Percentiles rank a stretch among this genome's conserved stretches.
Conservation (phyloP, 2,329 filamentous ascomycete species). For the Metarhizium album region DNA sequence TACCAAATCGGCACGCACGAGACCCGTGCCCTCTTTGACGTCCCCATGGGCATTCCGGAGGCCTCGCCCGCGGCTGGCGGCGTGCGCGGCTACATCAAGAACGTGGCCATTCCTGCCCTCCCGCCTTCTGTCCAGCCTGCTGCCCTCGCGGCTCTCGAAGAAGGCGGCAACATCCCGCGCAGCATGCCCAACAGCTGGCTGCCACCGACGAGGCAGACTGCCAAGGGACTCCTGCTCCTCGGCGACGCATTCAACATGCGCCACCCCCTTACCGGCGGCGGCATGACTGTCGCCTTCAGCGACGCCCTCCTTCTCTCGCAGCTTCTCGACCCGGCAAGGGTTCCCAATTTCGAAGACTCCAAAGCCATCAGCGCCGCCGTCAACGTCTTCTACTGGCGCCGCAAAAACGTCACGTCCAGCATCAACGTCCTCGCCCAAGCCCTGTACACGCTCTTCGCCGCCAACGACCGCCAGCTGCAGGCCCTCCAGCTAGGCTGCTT, state of each 20-base stretch:
- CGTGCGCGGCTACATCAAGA: conserved; percentile 72
- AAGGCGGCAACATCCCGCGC: conserved; percentile 61
- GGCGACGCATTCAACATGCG: conserved; percentile 99
- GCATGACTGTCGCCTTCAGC: conserved; percentile 96
- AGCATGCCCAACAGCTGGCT: conserved; percentile 97
- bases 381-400: conserved; percentile 70
- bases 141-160: conserved; percentile 65
- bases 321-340: conserved; percentile 56
- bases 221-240: conserved; percentile 62
- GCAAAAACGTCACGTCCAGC: conserved; percentile 72
- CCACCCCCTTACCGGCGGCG: conserved; percentile 92
- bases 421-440: conserved; percentile 98
- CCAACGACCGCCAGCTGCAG: conserved; percentile 64
- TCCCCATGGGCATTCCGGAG: conserved; percentile 65
- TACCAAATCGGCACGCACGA: conserved; percentile 97
- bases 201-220: conserved; percentile 53
- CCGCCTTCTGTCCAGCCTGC: conserved; percentile 61
- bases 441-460: conserved; percentile 83
- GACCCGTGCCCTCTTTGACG: conserved; percentile 80
- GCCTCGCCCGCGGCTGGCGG: conserved; percentile 68
- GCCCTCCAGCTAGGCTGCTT: conserved; percentile 87
- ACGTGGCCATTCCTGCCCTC: conserved; percentile 68
- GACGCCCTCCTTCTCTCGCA: conserved; percentile 72
- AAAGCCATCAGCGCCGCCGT: conserved; percentile 57
- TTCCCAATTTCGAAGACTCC: conserved; percentile 61